Evolutionary conservation across 2,329 filamentous ascomycete genomes (phyloP), one percentile per base, ranked within the genome.

Genomic region (Fusarium setosum): DNA sequence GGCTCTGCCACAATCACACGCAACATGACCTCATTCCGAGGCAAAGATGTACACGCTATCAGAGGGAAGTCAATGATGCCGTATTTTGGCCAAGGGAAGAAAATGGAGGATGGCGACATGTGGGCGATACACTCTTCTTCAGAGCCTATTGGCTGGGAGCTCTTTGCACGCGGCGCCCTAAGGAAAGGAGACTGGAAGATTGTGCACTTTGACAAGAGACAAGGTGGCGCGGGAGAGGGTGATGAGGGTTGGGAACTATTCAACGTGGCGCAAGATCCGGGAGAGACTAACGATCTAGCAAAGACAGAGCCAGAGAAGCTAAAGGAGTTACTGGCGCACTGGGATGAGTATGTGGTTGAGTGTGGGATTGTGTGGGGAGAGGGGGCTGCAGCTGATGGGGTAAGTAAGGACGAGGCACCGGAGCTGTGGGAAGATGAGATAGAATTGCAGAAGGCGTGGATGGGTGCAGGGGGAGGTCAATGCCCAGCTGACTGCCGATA

Each of bases 11-110:
- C 41, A n/a, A 12, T 15, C n/a, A 44, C 11, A n/a, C 41, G 41
- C 23, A 44, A 34, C n/a, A 57, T 31, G 20, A 52, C 56, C 1
- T 72, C 59, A 4, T 82, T 77, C 69, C 72, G 74, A 29, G 82
- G 80, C 6, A 80, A 83, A 4, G 76, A 82, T 50, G 73, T 87
- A 13, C 83, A 85, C 4, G 71, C 76, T 4, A 82, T 86, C 79
- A 82, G 84, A n/a, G 84, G 83, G 6, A 65, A 57, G 48, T 65
- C 61, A 20, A 69, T 63, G 64, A 64, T 44, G 4, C 41, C 41
- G 17, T 21, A 44, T 10, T 44, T 44, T 7, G 41, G 5, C 7
- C n/a, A 21, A 12, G 41, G 41, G 26, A 44, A 44, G 41, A 44
- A 26, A 3, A 6, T 26, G 4, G 41, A 44, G 23, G 10, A 44